phyloP scores from a whole-genome alignment of 2,329 filamentous ascomycete genomes.

The Dendryphion nanum region DNA sequence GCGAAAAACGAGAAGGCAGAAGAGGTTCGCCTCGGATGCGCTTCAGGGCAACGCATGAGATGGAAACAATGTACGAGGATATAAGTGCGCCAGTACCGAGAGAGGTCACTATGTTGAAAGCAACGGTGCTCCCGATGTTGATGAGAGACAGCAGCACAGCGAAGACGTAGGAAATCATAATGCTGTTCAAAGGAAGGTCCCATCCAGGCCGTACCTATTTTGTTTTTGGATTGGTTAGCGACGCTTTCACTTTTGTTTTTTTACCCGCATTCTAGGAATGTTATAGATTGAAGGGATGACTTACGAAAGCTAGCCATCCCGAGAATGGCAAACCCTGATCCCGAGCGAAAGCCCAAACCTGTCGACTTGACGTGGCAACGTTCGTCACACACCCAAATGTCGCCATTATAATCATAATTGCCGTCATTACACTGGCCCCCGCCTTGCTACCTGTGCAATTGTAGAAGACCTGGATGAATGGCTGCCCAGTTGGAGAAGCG shows the following conservation, averaged over 20 bases:
- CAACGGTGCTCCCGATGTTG: conserved; percentile 42
- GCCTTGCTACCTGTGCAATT: conserved; percentile 16
- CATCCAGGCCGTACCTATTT: conserved; percentile 35
- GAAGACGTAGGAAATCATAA: conserved; percentile 27
- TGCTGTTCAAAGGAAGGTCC: conserved; percentile 27
- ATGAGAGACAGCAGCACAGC: conserved; percentile 36
- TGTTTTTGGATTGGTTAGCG: no score
- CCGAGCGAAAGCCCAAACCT: conserved; percentile 19
- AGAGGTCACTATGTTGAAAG: conserved; percentile 43
- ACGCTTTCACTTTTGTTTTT: background rate
- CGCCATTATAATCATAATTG: conserved; percentile 11
- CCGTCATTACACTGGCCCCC: conserved; percentile 8
- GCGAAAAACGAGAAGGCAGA: conserved; percentile 32
- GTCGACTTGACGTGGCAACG: conserved; percentile 14
- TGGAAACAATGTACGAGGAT: conserved; percentile 32
- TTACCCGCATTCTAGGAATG: background rate
- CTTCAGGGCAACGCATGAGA: conserved; percentile 29
- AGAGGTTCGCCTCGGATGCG: conserved; percentile 20
- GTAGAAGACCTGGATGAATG: conserved; percentile 29
- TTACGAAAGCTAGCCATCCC: conserved; percentile 20
- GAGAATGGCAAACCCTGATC: conserved; percentile 22
- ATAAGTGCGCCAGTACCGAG: conserved; percentile 28
- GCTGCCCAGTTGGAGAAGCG: conserved; percentile 16
- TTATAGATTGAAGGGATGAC: background rate
- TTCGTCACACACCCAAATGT: conserved; percentile 17